Conservation (phyloP, 2,329 filamentous ascomycete genomes). For the Phialophora macrospora region DNA sequence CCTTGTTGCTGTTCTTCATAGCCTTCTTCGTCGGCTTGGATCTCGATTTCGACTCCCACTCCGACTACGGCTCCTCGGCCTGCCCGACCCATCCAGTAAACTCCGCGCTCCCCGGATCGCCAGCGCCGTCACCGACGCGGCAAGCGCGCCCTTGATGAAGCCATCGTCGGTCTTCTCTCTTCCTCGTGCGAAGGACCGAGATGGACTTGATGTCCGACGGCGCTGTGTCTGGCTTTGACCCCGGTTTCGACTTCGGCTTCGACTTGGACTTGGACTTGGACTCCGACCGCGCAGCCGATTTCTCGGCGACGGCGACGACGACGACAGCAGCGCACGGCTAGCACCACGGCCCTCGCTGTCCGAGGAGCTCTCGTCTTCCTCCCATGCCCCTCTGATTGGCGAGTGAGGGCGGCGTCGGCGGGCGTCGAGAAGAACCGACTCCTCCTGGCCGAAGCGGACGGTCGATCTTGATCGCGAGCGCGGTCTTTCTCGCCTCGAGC, state of each 20-base stretch:
- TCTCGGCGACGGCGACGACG: neutral
- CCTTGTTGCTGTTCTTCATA: no score
- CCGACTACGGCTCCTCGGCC: neutral
- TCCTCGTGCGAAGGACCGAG: neutral
- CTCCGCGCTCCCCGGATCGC: neutral
- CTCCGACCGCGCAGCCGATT: neutral
- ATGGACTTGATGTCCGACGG: neutral
- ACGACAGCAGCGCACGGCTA: neutral
- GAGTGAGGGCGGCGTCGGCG: neutral
- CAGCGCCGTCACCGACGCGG: neutral
- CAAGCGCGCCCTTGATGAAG: neutral
- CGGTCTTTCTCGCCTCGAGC: neutral
- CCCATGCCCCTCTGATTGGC: neutral
- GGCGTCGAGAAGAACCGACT: neutral
- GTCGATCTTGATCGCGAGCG: conserved; percentile 1
- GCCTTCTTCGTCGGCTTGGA: neutral
- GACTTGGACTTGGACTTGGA: neutral
- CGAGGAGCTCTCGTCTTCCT: neutral
- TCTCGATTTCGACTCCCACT: neutral
- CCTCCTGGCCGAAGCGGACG: neutral
- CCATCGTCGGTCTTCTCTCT: neutral
- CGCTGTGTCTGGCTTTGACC: neutral
- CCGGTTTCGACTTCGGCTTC: neutral
- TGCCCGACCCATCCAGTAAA: neutral
- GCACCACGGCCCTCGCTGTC: neutral